A percentile compares a stretch with the other conserved stretches of the same genome.
phyloP scores from a whole-genome alignment of 129 eudicot genomes.

The Cynara cardunculus region DNA sequence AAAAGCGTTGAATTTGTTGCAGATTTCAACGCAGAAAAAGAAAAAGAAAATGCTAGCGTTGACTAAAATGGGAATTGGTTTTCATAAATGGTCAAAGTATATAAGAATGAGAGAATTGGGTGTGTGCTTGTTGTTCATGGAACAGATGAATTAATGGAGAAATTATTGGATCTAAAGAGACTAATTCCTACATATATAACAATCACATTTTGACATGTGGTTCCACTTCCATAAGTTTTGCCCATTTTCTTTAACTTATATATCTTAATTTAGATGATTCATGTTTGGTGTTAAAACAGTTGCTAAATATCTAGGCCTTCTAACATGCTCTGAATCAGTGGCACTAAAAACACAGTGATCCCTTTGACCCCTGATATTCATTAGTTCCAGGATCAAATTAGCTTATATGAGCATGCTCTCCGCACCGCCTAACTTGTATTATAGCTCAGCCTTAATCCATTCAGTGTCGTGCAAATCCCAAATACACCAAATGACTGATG shows the following conservation, averaged over 20 bases:
- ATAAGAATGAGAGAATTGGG: conserved; percentile 1
- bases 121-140: conserved; percentile 21
- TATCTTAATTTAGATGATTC: not conserved
- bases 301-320: too few relatives aligned
- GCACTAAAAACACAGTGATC: too few relatives aligned
- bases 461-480: too few relatives aligned
- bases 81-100: conserved; percentile 18
- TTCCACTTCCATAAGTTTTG: not conserved
- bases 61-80: conserved; percentile 25
- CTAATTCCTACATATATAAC: conserved; percentile 6
- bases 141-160: conserved; percentile 30
- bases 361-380: too few relatives aligned
- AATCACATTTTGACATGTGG: conserved; percentile 22
- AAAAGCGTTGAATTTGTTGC: conserved; percentile 15
- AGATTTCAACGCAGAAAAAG: conserved; percentile 16
- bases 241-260: not conserved
- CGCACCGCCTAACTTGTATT: too few relatives aligned
- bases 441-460: too few relatives aligned
- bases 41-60: conserved; percentile 5
- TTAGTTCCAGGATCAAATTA: too few relatives aligned
- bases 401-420: too few relatives aligned
- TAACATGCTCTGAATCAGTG: too few relatives aligned
- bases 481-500: too few relatives aligned
- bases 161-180: conserved; percentile 27
- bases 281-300: too few relatives aligned